A percentile compares a stretch with the other conserved stretches of the same genome.
Conservation (phyloP, 345 rosid genomes). For the Erucastrum elatum region DNA sequence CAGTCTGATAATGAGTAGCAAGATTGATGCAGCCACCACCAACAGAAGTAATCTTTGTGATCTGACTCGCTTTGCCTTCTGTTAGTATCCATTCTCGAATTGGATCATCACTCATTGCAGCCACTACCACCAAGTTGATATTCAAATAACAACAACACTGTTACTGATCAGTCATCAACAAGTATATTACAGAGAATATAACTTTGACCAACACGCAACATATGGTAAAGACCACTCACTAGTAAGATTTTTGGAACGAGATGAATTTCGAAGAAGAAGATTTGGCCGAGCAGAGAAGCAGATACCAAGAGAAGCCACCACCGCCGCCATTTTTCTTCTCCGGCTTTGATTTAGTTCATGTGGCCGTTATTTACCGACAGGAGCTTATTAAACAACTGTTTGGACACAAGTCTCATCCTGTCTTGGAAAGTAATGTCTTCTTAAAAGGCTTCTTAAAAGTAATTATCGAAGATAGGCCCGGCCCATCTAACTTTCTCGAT, state of each 20-base stretch:
- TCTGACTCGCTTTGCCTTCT: conserved; percentile 76
- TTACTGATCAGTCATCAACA: background rate
- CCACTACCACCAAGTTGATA: conserved; percentile 45
- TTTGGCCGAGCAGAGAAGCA: conserved; percentile 43
- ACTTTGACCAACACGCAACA: background rate
- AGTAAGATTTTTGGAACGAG: conserved; percentile 44
- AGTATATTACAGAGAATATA: background rate
- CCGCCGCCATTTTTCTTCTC: conserved; percentile 28
- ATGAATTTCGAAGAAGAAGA: conserved; percentile 42
- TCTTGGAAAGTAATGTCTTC: background rate
- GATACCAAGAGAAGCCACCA: conserved; percentile 42
- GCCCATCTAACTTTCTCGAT: background rate
- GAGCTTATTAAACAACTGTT: conserved; percentile 3
- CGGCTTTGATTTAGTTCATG: conserved; percentile 5
- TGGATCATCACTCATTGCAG: conserved; percentile 84
- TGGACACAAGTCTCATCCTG: background rate
- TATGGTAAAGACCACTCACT: conserved; percentile 45
- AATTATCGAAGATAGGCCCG: background rate
- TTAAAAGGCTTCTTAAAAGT: background rate
- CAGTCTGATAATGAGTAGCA: conserved; percentile 77
- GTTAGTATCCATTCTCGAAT: conserved; percentile 79
- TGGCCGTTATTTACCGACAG: conserved; percentile 21
- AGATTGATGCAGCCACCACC: conserved; percentile 96
- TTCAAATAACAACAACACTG: background rate
- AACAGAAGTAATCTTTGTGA: conserved; percentile 64